Evolutionary conservation across 2,329 filamentous ascomycete genomes (phyloP).

Genomic region (Shiraia sp.): DNA sequence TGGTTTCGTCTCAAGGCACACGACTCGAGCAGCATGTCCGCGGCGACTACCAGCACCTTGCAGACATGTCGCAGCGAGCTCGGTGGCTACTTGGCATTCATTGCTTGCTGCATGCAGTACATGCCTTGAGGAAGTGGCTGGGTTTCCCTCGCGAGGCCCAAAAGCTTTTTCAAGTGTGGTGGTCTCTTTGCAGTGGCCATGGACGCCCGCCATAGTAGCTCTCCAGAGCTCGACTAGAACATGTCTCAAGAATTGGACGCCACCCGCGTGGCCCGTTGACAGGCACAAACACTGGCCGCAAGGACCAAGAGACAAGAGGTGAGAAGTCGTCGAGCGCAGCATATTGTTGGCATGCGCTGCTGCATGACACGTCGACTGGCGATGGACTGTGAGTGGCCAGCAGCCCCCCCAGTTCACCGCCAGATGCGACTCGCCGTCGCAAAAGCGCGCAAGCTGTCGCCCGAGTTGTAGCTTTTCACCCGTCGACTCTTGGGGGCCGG

Average conservation of each 20-base stretch:
- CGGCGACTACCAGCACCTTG: too few species aligned
- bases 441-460: conserved; percentile 1
- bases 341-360: conserved; percentile 14
- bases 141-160: too few species aligned
- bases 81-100: too few species aligned
- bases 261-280: conserved; percentile 18
- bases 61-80: too few species aligned
- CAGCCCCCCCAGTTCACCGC: conserved; percentile 21
- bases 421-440: conserved; percentile 8
- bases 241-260: conserved; percentile 19
- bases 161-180: too few species aligned
- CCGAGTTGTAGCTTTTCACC: background rate
- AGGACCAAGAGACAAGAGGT: conserved; percentile 6
- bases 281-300: conserved; percentile 1
- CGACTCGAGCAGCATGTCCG: background rate
- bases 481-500: background rate
- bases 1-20: conserved; percentile 2
- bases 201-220: background rate
- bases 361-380: conserved; percentile 19
- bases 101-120: too few species aligned
- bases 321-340: conserved; percentile 12
- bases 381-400: conserved; percentile 15
- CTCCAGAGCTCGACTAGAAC: conserved; percentile 2
- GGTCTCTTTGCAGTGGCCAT: too few species aligned
- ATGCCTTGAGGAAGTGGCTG: too few species aligned